These are phyloP conservation scores for Lichtheimia corymbifera DNA, from an alignment of 371 early-diverging fungal species.

Conservation along the genomic window DNA sequence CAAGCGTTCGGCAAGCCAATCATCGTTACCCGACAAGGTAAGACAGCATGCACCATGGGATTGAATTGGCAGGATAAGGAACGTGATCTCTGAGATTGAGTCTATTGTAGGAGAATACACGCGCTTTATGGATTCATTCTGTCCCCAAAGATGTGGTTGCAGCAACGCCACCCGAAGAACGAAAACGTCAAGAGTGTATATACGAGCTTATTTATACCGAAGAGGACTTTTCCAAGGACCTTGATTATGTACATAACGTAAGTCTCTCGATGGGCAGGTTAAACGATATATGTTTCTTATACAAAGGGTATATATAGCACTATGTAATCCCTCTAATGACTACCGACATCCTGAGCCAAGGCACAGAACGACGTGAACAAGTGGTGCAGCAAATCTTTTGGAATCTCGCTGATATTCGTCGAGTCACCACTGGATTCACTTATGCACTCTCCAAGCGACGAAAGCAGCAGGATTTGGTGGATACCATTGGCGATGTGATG, in stretches of 20 bases:
- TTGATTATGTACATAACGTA: slow-evolving; percentile 33
- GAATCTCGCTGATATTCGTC: slow-evolving; percentile 76
- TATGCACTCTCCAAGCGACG: slow-evolving; percentile 73
- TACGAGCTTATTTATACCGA: slow-evolving; percentile 88
- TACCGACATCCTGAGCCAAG: slow-evolving; percentile 60
- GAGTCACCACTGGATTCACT: slow-evolving; percentile 68
- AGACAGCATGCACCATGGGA: neutral
- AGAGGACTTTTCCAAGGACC: slow-evolving; percentile 81
- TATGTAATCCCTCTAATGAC: slow-evolving; percentile 76
- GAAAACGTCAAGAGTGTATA: slow-evolving; percentile 86
- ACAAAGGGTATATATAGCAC: slow-evolving; percentile 6
- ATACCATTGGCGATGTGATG: slow-evolving; percentile 85
- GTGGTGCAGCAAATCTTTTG: slow-evolving; percentile 84
- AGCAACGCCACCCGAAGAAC: slow-evolving; percentile 50
- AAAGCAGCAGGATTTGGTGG: slow-evolving; percentile 70
- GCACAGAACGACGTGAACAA: slow-evolving; percentile 52
- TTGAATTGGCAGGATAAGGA: neutral
- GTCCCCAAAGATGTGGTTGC: slow-evolving; percentile 25
- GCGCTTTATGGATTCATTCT: slow-evolving; percentile 19
- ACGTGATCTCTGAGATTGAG: slow-evolving; percentile 35
- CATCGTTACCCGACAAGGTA: slow-evolving; percentile 16
- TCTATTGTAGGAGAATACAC: slow-evolving; percentile 4
- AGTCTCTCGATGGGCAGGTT: neutral
- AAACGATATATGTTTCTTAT: neutral
- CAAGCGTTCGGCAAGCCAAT: slow-evolving; percentile 14